Evolutionary conservation across 1,284 basidiomycete genomes (phyloP).

Genomic region (Ganoderma multipileum): DNA sequence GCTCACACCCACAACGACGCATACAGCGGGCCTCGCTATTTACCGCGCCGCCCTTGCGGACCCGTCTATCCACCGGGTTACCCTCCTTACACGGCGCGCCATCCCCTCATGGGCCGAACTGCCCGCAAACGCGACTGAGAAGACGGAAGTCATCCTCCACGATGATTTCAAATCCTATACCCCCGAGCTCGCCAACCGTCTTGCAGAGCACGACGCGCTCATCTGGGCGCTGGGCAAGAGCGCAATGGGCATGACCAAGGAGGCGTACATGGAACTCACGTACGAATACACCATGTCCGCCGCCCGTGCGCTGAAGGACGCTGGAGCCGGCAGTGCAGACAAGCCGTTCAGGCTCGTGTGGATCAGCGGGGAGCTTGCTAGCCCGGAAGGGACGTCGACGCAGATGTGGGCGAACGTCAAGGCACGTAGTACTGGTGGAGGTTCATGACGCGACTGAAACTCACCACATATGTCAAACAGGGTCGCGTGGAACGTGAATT

Average conservation of each 20-base stretch:
- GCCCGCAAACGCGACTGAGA: constrained; percentile 39
- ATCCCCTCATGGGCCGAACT: constrained; percentile 44
- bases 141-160: constrained; percentile 43
- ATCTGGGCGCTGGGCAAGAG: constrained; percentile 49
- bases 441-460: neutral
- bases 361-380: constrained; percentile 42
- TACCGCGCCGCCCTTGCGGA: constrained; percentile 47
- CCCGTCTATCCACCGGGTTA: constrained; percentile 42
- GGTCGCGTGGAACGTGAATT: constrained; percentile 42
- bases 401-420: constrained; percentile 44
- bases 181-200: constrained; percentile 37
- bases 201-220: constrained; percentile 47
- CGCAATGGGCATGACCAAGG: constrained; percentile 42
- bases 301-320: constrained; percentile 41
- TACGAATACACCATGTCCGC: constrained; percentile 44
- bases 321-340: constrained; percentile 36
- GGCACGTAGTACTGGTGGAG: constrained; percentile 38
- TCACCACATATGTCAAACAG: constrained; percentile 23
- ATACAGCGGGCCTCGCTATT: constrained; percentile 46
- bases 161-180: constrained; percentile 46
- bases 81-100: constrained; percentile 42
- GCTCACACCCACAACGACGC: neutral
- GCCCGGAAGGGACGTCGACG: constrained; percentile 39
- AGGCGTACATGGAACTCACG: constrained; percentile 46
- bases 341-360: constrained; percentile 45